A percentile compares a stretch with the other conserved stretches of the same genome.
Evolutionary conservation across 306 rosid species (phyloP).

Genomic region (Datisca glomerata): DNA sequence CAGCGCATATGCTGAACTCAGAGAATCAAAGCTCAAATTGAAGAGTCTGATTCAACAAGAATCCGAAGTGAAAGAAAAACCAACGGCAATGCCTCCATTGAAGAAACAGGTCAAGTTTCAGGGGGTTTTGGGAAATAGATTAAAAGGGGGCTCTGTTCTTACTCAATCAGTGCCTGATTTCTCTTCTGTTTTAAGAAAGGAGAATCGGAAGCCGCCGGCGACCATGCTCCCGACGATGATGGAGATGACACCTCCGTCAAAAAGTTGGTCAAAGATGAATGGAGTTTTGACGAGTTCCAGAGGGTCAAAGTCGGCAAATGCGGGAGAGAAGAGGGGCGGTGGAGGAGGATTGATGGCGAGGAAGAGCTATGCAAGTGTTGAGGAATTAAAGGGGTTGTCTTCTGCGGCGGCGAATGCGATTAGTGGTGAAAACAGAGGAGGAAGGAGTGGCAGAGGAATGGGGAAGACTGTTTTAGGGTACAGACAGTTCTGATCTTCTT

Average conservation of each 20-base stretch:
- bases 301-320: constrained; percentile 72
- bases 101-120: constrained; percentile 67
- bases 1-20: constrained; percentile 45
- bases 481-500: constrained; percentile 30
- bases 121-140: constrained; percentile 7
- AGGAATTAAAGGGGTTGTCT: constrained; percentile 57
- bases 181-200: constrained; percentile 55
- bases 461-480: constrained; percentile 34
- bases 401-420: constrained; percentile 47
- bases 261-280: constrained; percentile 25
- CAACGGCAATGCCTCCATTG: constrained; percentile 29
- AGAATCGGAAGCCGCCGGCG: constrained; percentile 51
- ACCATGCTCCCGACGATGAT: constrained; percentile 24
- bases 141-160: constrained; percentile 31
- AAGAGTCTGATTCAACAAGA: constrained; percentile 19
- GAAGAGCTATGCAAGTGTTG: constrained; percentile 68
- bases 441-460: constrained; percentile 22
- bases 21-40: constrained; percentile 49
- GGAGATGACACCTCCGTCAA: constrained; percentile 65
- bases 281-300: constrained; percentile 41
- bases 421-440: constrained; percentile 50
- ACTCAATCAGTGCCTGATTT: constrained; percentile 97
- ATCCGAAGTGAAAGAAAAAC: constrained; percentile 13
- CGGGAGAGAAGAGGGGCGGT: constrained; percentile 44
- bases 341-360: constrained; percentile 39